Base-by-base conservation (phyloP, 2,329 filamentous ascomycete species). In the Alternaria brassicicola region DNA sequence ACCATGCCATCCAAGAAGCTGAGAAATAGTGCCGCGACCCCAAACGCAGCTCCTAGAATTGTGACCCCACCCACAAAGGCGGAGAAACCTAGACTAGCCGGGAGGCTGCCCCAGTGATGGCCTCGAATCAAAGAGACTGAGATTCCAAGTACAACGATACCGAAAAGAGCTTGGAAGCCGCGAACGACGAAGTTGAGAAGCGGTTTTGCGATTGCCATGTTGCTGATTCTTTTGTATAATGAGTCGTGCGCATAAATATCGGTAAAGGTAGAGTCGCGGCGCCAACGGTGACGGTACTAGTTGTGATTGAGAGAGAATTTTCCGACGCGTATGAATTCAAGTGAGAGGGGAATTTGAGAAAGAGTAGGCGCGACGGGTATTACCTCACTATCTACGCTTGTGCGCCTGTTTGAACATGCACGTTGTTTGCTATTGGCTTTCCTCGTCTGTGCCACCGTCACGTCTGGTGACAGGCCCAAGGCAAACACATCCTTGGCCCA, bases 131-230 rank as follows among this genome's bases (percentile, higher is more conserved):
- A 49, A 23, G 49, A 53, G 15, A 47, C 21, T 0, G 31, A 47
- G n/a, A 57, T 51, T 23, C 49, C 55, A 2, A 57, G 48, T 42
- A 57, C 41, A 4, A 57, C 35, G 7, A 57, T 35, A 19, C 46
- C 55, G 7, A 57, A 53, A 30, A 57, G 55, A 31, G 55, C 42
- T 35, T 57, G 49, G 41, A 30, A 42, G 35, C 49, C 49, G 28
- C 55, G 55, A 17, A 57, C 21, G 41, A 33, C 41, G 9, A 52
- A 38, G 26, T 45, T 56, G 31, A 56, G 8, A 15, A 46, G 17
- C 7, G 46, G 43, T 17, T 46, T 46, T 10, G 43, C 43, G 43
- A 33, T 46, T 6, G 28, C 43, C 43, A 46, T 46, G 28, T 15
- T 46, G 17, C 31, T 21, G 17, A 28, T 46, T 31, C 17, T 28